These are phyloP conservation scores for Serendipita sp. DNA, from an alignment of 768 basidiomycete species.

Conservation along the genomic window DNA sequence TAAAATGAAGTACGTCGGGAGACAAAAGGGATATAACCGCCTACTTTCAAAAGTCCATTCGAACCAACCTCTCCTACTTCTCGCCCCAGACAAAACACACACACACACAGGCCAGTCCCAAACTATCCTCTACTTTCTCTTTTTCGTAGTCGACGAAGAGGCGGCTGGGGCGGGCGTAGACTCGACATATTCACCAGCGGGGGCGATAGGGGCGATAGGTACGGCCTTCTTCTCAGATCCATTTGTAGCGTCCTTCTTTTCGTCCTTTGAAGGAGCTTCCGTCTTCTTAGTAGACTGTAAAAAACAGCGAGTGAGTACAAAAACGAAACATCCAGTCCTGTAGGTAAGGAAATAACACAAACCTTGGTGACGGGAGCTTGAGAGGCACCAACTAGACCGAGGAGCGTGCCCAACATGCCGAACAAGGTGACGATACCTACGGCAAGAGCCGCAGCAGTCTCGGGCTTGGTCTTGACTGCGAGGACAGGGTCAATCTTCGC, in stretches of 20 bases:
- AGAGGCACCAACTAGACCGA: conserved; percentile 55
- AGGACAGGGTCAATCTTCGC: conserved; percentile 57
- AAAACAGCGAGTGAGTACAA: conserved; percentile 3
- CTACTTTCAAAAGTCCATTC: too few relatives aligned
- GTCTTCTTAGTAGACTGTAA: conserved; percentile 59
- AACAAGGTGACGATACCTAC: conserved; percentile 65
- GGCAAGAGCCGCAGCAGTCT: conserved; percentile 64
- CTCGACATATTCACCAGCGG: conserved; percentile 61
- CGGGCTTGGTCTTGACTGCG: conserved; percentile 79
- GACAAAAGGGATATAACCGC: too few relatives aligned
- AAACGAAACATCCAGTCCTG: neutral
- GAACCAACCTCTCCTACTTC: too few relatives aligned
- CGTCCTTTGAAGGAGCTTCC: conserved; percentile 45
- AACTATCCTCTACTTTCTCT: conserved; percentile 39
- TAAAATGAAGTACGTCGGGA: too few relatives aligned
- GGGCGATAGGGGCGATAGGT: conserved; percentile 41
- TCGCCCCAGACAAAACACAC: too few relatives aligned
- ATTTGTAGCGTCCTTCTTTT: conserved; percentile 29
- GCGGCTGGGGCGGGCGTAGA: conserved; percentile 32
- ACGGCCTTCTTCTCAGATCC: conserved; percentile 28
- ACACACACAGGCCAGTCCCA: neutral
- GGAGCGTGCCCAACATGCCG: conserved; percentile 66
- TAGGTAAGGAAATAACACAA: conserved; percentile 29
- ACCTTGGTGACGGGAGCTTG: conserved; percentile 48
- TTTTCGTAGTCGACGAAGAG: conserved; percentile 30